Base-by-base conservation (phyloP, 768 basidiomycete species). In the Wakefieldia striispora region DNA sequence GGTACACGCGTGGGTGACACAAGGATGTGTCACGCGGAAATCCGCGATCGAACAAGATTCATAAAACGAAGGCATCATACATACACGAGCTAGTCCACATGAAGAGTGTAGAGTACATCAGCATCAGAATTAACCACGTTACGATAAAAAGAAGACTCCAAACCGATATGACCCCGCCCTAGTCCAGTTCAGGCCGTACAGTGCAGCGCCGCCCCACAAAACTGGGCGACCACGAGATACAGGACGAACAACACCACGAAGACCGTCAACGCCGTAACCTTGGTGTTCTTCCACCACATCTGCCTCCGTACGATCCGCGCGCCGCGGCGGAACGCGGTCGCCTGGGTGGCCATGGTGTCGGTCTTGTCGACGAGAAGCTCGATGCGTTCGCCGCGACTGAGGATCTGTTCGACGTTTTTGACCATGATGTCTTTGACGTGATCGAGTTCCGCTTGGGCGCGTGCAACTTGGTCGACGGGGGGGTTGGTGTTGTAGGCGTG, bases 381-480 rank as follows among this genome's bases (percentile, higher is more conserved):
- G 57, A 99, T 91, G 45, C 97, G 79, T 69, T 99, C 97, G 20
- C 97, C 97, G 33, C 97, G 79, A 45, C 82, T 87, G 36, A 99
- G 80, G 55, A 98, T 95, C 67, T 94, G 90, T 71, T 97, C 93
- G 55, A 97, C 95, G 66, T 97, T 97, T 70, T 97, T 91, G 43
- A 97, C 95, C 94, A 97, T 95, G 70, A 97, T 91, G 61, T 94
- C 87, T 67, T 97, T 97, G 40, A 97, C 90, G 57, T 91, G 89
- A 52, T 83, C 82, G 36, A 93, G 77, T 67, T 97, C 94, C 5
- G 80, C 79, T 64, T 94, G 94, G 6, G 95, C 95, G 54, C 91
- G 88, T 17, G 86, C 74, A 49, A 98, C 82, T 54, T 95, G 92
- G 66, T 99, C 97, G 8, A 77, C 69, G 33, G 91, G 94, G 14